phyloP scores from a whole-genome alignment of 352 stramenopile species.

The Phytopythium vexans region DNA sequence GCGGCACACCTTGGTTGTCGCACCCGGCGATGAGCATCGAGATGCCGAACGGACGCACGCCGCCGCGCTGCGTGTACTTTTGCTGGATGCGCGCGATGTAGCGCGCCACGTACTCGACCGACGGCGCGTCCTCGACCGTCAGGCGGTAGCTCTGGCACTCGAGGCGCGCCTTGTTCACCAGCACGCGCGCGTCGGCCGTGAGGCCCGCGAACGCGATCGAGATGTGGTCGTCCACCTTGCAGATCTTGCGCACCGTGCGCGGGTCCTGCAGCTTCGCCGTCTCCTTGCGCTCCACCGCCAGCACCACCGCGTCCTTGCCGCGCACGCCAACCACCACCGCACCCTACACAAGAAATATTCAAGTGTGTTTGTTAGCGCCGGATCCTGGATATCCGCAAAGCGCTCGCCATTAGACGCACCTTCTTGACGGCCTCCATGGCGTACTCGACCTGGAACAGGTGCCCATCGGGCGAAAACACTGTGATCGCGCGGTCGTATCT shows the following conservation, averaged over 20 bases:
- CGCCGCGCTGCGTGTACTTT: constrained; percentile 97
- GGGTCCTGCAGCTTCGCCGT: constrained; percentile 95
- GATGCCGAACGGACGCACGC: constrained; percentile 98
- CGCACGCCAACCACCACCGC: constrained; percentile 96
- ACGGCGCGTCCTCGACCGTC: constrained; percentile 92
- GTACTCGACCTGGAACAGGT: constrained; percentile 99
- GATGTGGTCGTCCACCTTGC: constrained; percentile 97
- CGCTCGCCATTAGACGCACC: constrained; percentile 22
- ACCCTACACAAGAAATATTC: constrained; percentile 45
- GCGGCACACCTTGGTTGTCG: constrained; percentile 86
- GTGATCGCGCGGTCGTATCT: constrained; percentile 99
- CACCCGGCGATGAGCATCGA: constrained; percentile 97
- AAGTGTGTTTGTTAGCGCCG: not conserved
- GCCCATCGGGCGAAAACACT: constrained; percentile 98
- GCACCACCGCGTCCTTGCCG: constrained; percentile 94
- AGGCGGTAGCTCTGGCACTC: constrained; percentile 99
- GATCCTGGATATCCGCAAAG: not conserved
- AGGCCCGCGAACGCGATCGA: constrained; percentile 98
- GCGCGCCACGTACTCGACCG: constrained; percentile 96
- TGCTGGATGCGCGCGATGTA: constrained; percentile 98
- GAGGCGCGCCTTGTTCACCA: constrained; percentile 96
- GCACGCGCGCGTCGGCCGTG: constrained; percentile 96
- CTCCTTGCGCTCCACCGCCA: constrained; percentile 91
- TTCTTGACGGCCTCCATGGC: constrained; percentile 99
- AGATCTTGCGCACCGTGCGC: constrained; percentile 99